Conservation (phyloP, 345 rosid genomes). For the Arabidopsis suecica region DNA sequence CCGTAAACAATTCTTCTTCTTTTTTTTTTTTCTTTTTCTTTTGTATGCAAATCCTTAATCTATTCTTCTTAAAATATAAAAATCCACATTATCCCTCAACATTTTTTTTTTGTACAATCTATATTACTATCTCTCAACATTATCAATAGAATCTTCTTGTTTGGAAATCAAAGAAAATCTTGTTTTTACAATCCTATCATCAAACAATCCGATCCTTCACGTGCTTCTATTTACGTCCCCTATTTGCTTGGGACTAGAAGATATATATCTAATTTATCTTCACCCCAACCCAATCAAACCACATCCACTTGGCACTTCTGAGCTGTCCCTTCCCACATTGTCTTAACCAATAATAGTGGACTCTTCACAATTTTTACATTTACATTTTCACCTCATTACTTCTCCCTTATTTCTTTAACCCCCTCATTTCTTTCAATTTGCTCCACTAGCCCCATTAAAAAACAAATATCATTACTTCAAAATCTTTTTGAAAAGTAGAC, state of each 20-base stretch:
- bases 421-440: background rate
- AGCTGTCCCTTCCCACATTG: slow-evolving; percentile 32
- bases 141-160: slow-evolving; percentile 38
- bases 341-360: slow-evolving; percentile 30
- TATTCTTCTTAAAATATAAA: slow-evolving; percentile 6
- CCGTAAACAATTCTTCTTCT: background rate
- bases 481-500: background rate
- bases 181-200: slow-evolving; percentile 29
- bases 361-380: background rate
- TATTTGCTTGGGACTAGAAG: slow-evolving; percentile 17
- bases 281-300: slow-evolving; percentile 25
- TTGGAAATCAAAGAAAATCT: slow-evolving; percentile 18
- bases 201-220: slow-evolving; percentile 5
- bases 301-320: slow-evolving; percentile 28
- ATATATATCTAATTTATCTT: slow-evolving; percentile 4
- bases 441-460: background rate
- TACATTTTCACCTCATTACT: background rate
- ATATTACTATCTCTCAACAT: slow-evolving; percentile 5
- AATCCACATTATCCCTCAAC: slow-evolving; percentile 19
- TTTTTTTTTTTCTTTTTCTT: too few species aligned
- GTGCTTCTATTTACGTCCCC: background rate
- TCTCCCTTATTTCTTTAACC: background rate
- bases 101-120: background rate
- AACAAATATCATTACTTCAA: background rate
- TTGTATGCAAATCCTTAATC: too few species aligned